Evolutionary conservation across 164 flowering plant species (phyloP).

Genomic region (Sedum album): DNA sequence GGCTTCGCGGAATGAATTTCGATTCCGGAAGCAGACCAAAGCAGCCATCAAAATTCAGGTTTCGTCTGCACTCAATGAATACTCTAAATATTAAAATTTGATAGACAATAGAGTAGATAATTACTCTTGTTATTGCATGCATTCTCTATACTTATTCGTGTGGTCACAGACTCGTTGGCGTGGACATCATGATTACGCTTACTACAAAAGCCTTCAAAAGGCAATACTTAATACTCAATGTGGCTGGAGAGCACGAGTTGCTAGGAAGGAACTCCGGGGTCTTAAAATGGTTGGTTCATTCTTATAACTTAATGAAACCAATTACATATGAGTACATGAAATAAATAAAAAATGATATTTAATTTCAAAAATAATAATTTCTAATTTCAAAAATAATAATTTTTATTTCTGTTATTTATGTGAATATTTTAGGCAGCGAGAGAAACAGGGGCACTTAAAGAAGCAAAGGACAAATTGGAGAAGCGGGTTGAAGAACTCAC

Average conservation of each 20-base stretch:
- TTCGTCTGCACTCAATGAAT: not conserved
- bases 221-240: conserved; percentile 75
- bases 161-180: conserved; percentile 65
- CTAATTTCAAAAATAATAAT: not conserved
- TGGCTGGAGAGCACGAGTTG: conserved; percentile 89
- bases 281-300: conserved; percentile 72
- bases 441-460: conserved; percentile 97
- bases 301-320: no score
- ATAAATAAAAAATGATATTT: no score
- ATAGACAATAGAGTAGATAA: no score
- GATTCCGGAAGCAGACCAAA: conserved; percentile 81
- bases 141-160: no score
- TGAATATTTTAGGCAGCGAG: conserved; percentile 65
- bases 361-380: no score
- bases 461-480: conserved; percentile 95
- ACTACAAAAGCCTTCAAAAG: conserved; percentile 69
- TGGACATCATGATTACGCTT: conserved; percentile 54
- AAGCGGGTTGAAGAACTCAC: conserved; percentile 98
- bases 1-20: conserved; percentile 84
- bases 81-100: not conserved
- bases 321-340: no score
- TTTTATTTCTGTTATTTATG: not conserved
- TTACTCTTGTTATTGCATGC: no score
- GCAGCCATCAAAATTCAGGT: conserved; percentile 86
- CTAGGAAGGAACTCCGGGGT: conserved; percentile 73